Evolutionary conservation across 2,329 filamentous ascomycete genomes (phyloP).

Genomic region (Penicillium sp.): DNA sequence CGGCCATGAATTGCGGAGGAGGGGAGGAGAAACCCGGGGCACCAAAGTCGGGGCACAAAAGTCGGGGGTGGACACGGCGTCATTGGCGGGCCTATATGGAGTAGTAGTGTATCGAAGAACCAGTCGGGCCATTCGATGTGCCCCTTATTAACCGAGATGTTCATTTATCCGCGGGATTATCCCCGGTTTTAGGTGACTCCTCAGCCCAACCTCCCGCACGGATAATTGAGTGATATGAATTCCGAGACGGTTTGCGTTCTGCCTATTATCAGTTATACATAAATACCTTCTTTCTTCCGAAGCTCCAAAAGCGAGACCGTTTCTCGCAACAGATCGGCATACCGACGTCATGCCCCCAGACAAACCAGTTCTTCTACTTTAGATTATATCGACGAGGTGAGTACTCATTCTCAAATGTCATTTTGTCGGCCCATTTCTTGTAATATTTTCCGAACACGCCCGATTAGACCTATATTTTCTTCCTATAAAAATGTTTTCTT

Average conservation of each 20-base stretch:
- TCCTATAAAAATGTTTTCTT: too few species aligned
- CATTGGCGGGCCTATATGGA: constrained; percentile 15
- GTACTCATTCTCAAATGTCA: background rate
- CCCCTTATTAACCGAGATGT: constrained; percentile 19
- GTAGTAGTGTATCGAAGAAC: background rate
- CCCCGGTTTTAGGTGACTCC: background rate
- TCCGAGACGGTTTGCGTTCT: background rate
- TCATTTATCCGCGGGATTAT: constrained; percentile 4
- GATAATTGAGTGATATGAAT: background rate
- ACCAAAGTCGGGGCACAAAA: constrained; percentile 13
- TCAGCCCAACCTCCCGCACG: background rate
- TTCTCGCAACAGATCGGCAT: constrained; percentile 16
- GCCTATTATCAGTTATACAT: background rate
- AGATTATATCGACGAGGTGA: background rate
- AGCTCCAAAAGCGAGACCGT: background rate
- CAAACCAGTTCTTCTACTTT: background rate
- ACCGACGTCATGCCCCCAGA: constrained; percentile 18
- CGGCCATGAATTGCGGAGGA: constrained; percentile 20
- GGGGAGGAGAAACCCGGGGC: constrained; percentile 18
- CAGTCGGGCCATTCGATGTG: constrained; percentile 15
- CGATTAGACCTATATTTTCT: background rate
- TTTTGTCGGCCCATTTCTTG: background rate
- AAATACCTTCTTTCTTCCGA: background rate
- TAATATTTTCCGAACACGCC: background rate
- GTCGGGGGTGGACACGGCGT: constrained; percentile 16